These are phyloP conservation scores for barley (Hordeum vulgare) DNA, from an alignment of 176 grass and related monocot species.

Conservation along the genomic window MorexV3_pseudomolecules_assembly NC_058522.1:232155045-232155544, in stretches of 20 bases:
- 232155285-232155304: not conserved
- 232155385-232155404: not conserved
- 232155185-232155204: not conserved
- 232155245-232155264: not conserved
- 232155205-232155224: not conserved
- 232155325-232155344: not conserved
- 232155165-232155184: not conserved
- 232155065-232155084: not conserved
- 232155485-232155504: not conserved
- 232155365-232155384: not conserved
- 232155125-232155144: not conserved
- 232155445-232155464: not conserved
- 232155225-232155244: not conserved
- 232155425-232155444: not conserved
- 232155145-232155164: not conserved
- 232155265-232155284: constrained; percentile 9
- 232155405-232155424: not conserved
- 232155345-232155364: not conserved
- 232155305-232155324: not conserved
- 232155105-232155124: not conserved
- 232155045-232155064: not conserved
- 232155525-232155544: not conserved
- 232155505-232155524: not conserved
- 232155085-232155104: not conserved
- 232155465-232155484: not conserved